Evolutionary conservation across 2,329 filamentous ascomycete species (phyloP), one percentile per base, ranked within the genome.

Genomic region (Colletotrichum scovillei): DNA sequence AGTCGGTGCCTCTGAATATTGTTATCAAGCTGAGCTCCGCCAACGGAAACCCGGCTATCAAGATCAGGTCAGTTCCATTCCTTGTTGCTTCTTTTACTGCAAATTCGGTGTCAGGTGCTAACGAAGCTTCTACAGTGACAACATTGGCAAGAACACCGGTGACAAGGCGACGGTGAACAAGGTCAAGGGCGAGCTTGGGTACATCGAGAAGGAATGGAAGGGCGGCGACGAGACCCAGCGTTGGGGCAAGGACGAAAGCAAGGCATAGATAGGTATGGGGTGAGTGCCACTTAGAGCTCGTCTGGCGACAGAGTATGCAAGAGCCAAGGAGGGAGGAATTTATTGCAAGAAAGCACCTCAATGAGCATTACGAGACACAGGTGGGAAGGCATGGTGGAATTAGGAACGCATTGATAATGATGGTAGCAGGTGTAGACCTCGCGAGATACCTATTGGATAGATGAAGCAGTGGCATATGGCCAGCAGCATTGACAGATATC

Each of bases 21-120:
- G 97, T 99, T 77, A 98, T 99, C 85, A 99, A 99, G 85, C 89
- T 99, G 74, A 94, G 94, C 75, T 95, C 94, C 11, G 97, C 95
- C 0, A 90, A 87, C 16, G 95, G 95, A 6, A 90, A 92, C 59
- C 90, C 93, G 0, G 95, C 97, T 2, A 91, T 99, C 80, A 99
- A 99, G 87, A 94, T 99, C 77, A 98, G 84, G 85, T 85, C 62
- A 77, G 81, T 73, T 2, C 4, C 9, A 4, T 24, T 38, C 9
- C 28, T 58, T 59, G 38, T 42, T 1, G 32, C 38, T 14, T 32
- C 6, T 19, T 5, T 19, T 7, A 19, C 32, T 46, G 38, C 9
- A 30, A 22, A 24, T 24, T 9, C 19, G 38, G 5, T 19, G 32
- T 19, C 14, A 3, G 59, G 19, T 46, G 38, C 74, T 75, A 65